These are phyloP conservation scores for Flammula alnicola DNA, from an alignment of 1,284 basidiomycete species.

Conservation along the genomic window DNA sequence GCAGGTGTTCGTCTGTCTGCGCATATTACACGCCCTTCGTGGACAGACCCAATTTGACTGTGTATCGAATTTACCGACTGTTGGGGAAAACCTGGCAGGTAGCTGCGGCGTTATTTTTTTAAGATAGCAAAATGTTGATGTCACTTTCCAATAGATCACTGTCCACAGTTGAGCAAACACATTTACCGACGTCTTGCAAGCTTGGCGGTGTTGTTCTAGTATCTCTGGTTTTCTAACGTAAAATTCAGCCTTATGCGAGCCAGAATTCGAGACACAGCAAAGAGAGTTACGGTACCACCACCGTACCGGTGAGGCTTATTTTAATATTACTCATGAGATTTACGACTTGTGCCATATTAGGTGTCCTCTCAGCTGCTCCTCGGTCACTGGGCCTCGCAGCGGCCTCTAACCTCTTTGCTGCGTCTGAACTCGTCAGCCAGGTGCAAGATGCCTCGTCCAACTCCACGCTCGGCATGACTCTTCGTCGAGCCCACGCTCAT, in stretches of 20 bases:
- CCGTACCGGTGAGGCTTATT: conserved; percentile 28
- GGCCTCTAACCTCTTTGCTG: conserved; percentile 30
- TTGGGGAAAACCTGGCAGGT: conserved; percentile 37
- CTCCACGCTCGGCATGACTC: background rate
- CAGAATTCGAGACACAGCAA: conserved; percentile 27
- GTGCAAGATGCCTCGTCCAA: conserved; percentile 25
- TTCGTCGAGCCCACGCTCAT: background rate
- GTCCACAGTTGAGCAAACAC: conserved; percentile 37
- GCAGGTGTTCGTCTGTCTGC: conserved; percentile 33
- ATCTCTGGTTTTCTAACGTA: background rate
- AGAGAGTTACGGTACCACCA: conserved; percentile 31
- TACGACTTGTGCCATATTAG: conserved; percentile 13
- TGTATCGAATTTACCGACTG: conserved; percentile 30
- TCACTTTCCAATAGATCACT: conserved; percentile 31
- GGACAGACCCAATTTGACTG: conserved; percentile 25
- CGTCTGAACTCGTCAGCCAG: conserved; percentile 17
- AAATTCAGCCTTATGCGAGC: conserved; percentile 31
- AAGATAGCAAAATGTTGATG: background rate
- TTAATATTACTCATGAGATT: background rate
- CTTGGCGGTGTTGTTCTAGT: background rate
- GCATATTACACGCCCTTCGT: conserved; percentile 27
- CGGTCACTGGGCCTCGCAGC: conserved; percentile 33
- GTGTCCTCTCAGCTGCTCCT: conserved; percentile 31
- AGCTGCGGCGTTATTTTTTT: background rate
- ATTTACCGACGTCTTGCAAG: conserved; percentile 34